phyloP scores from a whole-genome alignment of 139 green algal genomes.

The Chlamydomonas incerta region DNA sequence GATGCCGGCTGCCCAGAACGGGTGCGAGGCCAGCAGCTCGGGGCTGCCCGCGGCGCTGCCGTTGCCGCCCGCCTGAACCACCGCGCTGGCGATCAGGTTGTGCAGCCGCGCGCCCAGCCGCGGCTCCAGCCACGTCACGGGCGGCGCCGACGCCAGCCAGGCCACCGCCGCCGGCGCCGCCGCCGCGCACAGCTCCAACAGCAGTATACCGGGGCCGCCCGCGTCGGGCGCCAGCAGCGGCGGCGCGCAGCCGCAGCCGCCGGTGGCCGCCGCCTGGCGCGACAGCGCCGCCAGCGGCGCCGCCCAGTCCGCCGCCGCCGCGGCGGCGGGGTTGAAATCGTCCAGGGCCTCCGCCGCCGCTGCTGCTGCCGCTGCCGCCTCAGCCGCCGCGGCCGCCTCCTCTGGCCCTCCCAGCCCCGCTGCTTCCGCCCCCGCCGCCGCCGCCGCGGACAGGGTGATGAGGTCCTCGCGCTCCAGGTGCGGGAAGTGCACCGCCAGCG shows the following conservation, averaged over 20 bases:
- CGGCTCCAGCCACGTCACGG: slow-evolving; percentile 56
- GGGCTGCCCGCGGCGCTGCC: neutral
- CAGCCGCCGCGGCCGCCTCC: neutral
- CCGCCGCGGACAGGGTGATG: neutral
- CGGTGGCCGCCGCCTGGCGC: slow-evolving; percentile 11
- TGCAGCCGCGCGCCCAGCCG: slow-evolving; percentile 41
- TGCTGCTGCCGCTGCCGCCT: neutral
- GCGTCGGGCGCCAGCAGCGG: slow-evolving; percentile 9
- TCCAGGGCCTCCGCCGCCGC: neutral
- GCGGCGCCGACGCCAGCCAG: slow-evolving; percentile 12
- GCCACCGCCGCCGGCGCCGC: slow-evolving; percentile 14
- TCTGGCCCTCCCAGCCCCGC: too few relatives aligned
- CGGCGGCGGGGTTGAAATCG: slow-evolving; percentile 43
- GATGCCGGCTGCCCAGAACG: slow-evolving; percentile 83
- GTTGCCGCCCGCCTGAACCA: slow-evolving; percentile 61
- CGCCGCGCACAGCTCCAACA: slow-evolving; percentile 52
- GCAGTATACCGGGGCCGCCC: neutral
- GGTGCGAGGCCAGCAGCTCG: slow-evolving; percentile 50
- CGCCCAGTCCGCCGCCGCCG: slow-evolving; percentile 55
- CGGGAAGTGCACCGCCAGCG: slow-evolving; percentile 58
- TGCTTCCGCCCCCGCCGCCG: neutral
- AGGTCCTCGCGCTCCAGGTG: slow-evolving; percentile 15
- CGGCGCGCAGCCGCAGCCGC: slow-evolving; percentile 2
- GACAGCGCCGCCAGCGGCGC: slow-evolving; percentile 26
- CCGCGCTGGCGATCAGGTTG: slow-evolving; percentile 68